These are phyloP conservation scores for Pseudisothecium myosuroides DNA, from an alignment of 225 moss, liverwort and hornwort species.

Conservation along the genomic window DNA sequence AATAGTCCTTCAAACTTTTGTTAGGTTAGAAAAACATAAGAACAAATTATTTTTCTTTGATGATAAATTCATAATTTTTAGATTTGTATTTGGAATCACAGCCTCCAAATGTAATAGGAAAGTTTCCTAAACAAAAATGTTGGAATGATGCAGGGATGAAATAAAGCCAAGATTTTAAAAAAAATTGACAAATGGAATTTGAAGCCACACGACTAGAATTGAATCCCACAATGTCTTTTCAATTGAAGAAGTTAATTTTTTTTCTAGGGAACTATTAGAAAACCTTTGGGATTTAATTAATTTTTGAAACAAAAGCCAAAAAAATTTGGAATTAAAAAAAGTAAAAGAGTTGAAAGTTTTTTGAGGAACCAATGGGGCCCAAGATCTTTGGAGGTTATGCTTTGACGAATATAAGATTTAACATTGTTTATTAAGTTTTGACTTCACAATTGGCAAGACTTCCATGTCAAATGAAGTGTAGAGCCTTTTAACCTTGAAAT, in stretches of 20 bases:
- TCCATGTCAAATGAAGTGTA: background rate
- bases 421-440: background rate
- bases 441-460: background rate
- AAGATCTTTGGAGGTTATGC: background rate
- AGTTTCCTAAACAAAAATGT: background rate
- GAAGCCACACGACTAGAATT: background rate
- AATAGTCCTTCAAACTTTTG: background rate
- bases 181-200: too few species aligned
- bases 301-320: accelerated
- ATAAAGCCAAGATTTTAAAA: too few species aligned
- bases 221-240: background rate
- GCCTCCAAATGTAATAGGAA: accelerated
- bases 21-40: accelerated
- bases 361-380: accelerated
- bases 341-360: background rate
- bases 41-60: background rate
- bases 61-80: background rate
- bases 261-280: background rate
- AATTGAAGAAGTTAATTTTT: background rate
- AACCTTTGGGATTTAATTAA: background rate
- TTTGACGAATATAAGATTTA: background rate
- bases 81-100: background rate
- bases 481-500: background rate
- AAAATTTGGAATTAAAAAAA: background rate
- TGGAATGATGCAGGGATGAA: too few species aligned